These are phyloP conservation scores for Cercospora sp. DNA, from an alignment of 2,329 filamentous ascomycete species.

Conservation along the genomic window DNA sequence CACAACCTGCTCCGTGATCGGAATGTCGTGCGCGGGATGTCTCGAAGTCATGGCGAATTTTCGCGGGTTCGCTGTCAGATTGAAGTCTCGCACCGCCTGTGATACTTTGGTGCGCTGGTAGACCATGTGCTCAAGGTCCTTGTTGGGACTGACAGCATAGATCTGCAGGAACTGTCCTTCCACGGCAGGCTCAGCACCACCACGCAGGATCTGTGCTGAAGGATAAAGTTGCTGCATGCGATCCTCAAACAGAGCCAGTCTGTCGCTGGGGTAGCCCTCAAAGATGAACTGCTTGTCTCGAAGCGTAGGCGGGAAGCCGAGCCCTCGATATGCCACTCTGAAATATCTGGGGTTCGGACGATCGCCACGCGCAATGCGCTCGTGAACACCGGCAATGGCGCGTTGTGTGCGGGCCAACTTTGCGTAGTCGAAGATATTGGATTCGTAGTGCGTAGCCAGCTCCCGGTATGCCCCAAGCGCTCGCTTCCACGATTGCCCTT, in stretches of 20 bases:
- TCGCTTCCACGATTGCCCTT: slow-evolving; percentile 90
- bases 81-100: slow-evolving; percentile 80
- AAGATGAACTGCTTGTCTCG: slow-evolving; percentile 92
- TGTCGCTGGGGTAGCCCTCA: slow-evolving; percentile 75
- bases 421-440: slow-evolving; percentile 82
- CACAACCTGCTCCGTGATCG: slow-evolving; percentile 68
- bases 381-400: slow-evolving; percentile 89
- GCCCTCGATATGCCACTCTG: slow-evolving; percentile 82
- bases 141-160: slow-evolving; percentile 76
- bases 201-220: slow-evolving; percentile 74
- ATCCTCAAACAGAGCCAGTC: slow-evolving; percentile 79
- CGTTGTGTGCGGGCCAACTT: slow-evolving; percentile 87
- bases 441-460: slow-evolving; percentile 86
- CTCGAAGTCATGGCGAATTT: slow-evolving; percentile 76
- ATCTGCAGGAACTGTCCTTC: slow-evolving; percentile 91
- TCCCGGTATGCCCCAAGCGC: slow-evolving; percentile 87
- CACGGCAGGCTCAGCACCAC: slow-evolving; percentile 68
- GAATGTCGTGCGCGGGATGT: slow-evolving; percentile 63
- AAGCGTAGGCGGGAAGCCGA: slow-evolving; percentile 78
- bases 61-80: slow-evolving; percentile 74
- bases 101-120: slow-evolving; percentile 86
- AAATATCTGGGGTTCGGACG: slow-evolving; percentile 82
- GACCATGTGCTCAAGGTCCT: slow-evolving; percentile 77
- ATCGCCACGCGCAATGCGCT: slow-evolving; percentile 80
- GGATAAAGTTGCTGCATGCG: slow-evolving; percentile 91